Conservation (phyloP, 306 rosid genomes). For the Arachis stenosperma region DNA sequence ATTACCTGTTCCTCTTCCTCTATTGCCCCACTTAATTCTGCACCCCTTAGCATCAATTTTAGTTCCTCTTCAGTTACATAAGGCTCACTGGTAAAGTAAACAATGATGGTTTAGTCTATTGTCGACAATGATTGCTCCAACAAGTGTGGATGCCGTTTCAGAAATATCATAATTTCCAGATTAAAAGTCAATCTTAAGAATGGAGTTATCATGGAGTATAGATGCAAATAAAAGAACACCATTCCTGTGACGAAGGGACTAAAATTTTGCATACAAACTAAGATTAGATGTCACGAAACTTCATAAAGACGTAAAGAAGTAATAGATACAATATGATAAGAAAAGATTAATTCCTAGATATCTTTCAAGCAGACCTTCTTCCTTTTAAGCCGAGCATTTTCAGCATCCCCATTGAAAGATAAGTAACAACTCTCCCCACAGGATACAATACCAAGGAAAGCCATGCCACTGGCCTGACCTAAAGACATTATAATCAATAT, state of each 20-base stretch:
- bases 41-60: conserved; percentile 97
- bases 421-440: conserved; percentile 91
- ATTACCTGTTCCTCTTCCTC: conserved; percentile 99
- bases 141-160: conserved; percentile 32
- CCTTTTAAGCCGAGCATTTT: conserved; percentile 96
- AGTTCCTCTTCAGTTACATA: conserved; percentile 98
- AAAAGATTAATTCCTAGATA: conserved; percentile 33
- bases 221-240: conserved; percentile 19
- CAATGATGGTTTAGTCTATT: conserved; percentile 22
- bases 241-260: conserved; percentile 26
- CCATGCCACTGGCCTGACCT: conserved; percentile 99
- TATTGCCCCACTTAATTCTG: conserved; percentile 97
- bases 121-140: conserved; percentile 28
- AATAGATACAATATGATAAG: conserved; percentile 21
- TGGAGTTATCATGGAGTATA: conserved; percentile 2
- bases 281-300: conserved; percentile 30
- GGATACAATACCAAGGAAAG: conserved; percentile 93
- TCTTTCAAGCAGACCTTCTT: conserved; percentile 67
- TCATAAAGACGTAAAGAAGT: conserved; percentile 18
- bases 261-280: conserved; percentile 24
- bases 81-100: conserved; percentile 72
- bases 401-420: conserved; percentile 95
- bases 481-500: conserved; percentile 47
- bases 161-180: conserved; percentile 14
- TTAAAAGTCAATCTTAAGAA: conserved; percentile 25